These are phyloP conservation scores for Globisporangium rhizosaccharum DNA, from an alignment of 352 stramenopile genomes.

Conservation along the genomic window DNA sequence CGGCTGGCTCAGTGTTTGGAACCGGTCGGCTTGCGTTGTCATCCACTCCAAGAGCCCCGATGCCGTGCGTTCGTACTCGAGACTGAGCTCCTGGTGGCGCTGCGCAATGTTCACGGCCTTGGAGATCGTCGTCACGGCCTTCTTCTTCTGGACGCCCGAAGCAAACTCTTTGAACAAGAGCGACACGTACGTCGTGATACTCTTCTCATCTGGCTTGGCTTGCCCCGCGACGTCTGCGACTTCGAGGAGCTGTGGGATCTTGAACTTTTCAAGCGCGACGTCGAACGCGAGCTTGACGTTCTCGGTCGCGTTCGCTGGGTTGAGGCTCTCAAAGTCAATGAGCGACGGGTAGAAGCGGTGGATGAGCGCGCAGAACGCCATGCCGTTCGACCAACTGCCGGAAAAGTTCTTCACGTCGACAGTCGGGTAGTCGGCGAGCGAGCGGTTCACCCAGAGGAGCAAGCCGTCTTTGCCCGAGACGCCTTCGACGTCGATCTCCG, in stretches of 20 bases:
- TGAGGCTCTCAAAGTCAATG: conserved; percentile 76
- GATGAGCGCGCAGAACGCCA: conserved; percentile 89
- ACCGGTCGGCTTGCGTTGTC: conserved; percentile 57
- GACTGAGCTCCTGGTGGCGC: conserved; percentile 79
- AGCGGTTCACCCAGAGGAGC: conserved; percentile 87
- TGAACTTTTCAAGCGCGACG: conserved; percentile 79
- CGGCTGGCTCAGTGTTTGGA: conserved; percentile 66
- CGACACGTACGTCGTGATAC: conserved; percentile 89
- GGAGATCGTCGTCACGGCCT: conserved; percentile 84
- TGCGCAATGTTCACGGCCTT: conserved; percentile 89
- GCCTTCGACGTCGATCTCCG: conserved; percentile 83
- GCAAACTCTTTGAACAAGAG: conserved; percentile 91
- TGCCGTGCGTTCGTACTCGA: conserved; percentile 68
- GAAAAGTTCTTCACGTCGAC: conserved; percentile 89
- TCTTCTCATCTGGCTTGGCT: conserved; percentile 89
- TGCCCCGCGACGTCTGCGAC: conserved; percentile 80
- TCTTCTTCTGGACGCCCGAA: conserved; percentile 86
- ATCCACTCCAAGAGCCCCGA: conserved; percentile 74
- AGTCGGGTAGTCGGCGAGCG: conserved; percentile 75
- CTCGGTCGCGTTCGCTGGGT: conserved; percentile 49
- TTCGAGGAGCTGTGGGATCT: conserved; percentile 85
- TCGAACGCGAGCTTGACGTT: conserved; percentile 86
- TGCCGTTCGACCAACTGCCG: conserved; percentile 79
- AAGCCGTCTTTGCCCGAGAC: conserved; percentile 89
- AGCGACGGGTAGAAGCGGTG: conserved; percentile 86